Evolutionary conservation across 2,329 filamentous ascomycete genomes (phyloP).

Genomic region (Aspergillus quadrilineatus): DNA sequence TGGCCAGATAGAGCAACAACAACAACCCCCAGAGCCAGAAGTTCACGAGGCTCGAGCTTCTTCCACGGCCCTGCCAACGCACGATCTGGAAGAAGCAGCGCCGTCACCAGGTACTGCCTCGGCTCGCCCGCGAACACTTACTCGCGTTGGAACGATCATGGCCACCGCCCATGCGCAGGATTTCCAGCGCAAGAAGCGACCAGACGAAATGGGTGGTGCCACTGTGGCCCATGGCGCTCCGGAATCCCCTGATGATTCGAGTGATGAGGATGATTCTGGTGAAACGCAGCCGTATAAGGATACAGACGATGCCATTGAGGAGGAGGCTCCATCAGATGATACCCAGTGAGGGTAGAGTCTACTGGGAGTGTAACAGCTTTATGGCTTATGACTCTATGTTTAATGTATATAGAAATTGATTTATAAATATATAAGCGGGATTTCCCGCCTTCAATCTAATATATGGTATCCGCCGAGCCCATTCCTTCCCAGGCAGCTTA

Average conservation of each 20-base stretch:
- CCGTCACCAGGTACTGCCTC: slow-evolving; percentile 28
- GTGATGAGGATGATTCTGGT: slow-evolving; percentile 35
- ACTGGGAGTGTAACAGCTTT: background rate
- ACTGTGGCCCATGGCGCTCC: slow-evolving; percentile 35
- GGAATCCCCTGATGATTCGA: slow-evolving; percentile 37
- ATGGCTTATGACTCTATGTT: background rate
- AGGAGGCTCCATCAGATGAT: slow-evolving; percentile 17
- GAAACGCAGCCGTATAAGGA: slow-evolving; percentile 15
- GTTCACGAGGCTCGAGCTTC: slow-evolving; percentile 27
- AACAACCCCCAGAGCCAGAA: slow-evolving; percentile 22
- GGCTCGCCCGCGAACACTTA: slow-evolving; percentile 37
- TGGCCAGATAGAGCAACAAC: slow-evolving; percentile 16
- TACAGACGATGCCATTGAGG: slow-evolving; percentile 16
- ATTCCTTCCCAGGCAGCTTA: no score
- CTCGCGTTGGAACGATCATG: slow-evolving; percentile 66
- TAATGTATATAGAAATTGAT: background rate
- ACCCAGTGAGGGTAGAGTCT: background rate
- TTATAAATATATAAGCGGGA: background rate
- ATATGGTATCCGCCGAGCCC: no score
- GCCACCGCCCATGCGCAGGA: slow-evolving; percentile 85
- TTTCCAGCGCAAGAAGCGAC: slow-evolving; percentile 75
- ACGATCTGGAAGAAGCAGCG: slow-evolving; percentile 6
- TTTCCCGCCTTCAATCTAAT: background rate
- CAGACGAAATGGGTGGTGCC: slow-evolving; percentile 43
- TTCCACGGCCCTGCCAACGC: slow-evolving; percentile 22